Base-by-base conservation (phyloP, 2,329 filamentous ascomycete genomes). In the Paraconiothyrium brasiliense region DNA sequence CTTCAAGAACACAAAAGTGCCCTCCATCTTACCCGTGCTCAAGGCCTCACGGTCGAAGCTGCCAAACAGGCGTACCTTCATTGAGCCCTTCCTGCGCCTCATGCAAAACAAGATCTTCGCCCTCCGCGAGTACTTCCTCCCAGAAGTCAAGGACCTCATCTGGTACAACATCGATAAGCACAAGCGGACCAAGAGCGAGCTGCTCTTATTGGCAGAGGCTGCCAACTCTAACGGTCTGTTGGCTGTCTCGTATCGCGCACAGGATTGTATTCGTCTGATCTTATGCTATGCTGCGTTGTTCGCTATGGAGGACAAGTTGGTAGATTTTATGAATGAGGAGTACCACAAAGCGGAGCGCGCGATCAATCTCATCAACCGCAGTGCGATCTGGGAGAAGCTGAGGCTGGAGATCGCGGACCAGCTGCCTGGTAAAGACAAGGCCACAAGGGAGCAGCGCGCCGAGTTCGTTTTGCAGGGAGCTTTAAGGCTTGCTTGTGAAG, bases 91-190 rank as follows among this genome's bases (percentile, higher is more conserved):
- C 3, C 27, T 56, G 41, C 30, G 10, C 4, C 30, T 56, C 2
- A 47, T 56, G 30, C 54, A 56, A 20, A 48, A 47, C 32, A 56
- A 56, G n/a, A 8, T 56, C 43, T 47, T 35, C 20, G 6, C 16
- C 54, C 20, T 56, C n/a, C 54, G 54, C 16, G 16, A 47, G 22
- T 37, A 56, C 20, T 48, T 47, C 39, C n/a, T 47, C 3, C 16
- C 13, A n/a, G 43, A 56, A 47, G 41, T 32, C 7, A 47, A 46
- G 30, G 43, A 35, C 20, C 54, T 56, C 7, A 47, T 56, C 13
- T 46, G 39, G n/a, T 9, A 10, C 14, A 20, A 43, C 11, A 16
- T 24, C 32, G 54, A 56, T 11, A 47, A 37, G 11, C 34, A 20
- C 6, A 22, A 24, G 41, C 27, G 27, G 14, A 16, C 41, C 10